Percentiles rank a stretch among this genome's conserved stretches.
phyloP scores from a whole-genome alignment of 169 alveolate genomes.

The Fabrea salina region DNA sequence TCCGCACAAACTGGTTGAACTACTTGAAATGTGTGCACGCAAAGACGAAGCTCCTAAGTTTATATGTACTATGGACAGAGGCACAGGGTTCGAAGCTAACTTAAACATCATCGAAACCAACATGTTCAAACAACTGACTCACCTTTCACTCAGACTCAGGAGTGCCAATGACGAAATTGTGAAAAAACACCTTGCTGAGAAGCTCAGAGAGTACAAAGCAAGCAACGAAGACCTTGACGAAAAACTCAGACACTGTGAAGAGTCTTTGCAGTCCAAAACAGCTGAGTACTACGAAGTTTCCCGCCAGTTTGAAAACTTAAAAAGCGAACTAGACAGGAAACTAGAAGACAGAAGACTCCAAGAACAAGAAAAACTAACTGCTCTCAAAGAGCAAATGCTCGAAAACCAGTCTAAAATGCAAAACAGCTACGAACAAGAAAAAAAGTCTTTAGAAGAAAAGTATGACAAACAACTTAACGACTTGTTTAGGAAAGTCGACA shows the following conservation, averaged over 20 bases:
- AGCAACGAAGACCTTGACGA: background rate
- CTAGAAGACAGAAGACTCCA: constrained; percentile 20
- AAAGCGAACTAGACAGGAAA: constrained; percentile 20
- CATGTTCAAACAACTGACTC: constrained; percentile 28
- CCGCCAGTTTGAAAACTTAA: background rate
- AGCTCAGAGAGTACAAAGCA: constrained; percentile 34
- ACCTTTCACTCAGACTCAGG: constrained; percentile 13
- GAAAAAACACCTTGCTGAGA: constrained; percentile 42
- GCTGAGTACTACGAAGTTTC: constrained; percentile 9
- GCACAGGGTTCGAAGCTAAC: constrained; percentile 26
- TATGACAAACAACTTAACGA: constrained; percentile 29
- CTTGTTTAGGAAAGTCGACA: constrained; percentile 10
- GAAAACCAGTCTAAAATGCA: constrained; percentile 23
- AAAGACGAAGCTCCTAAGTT: constrained; percentile 2
- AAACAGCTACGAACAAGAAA: constrained; percentile 34
- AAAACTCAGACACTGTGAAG: background rate
- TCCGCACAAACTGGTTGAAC: constrained; percentile 38
- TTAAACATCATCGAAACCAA: constrained; percentile 36
- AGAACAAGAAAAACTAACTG: constrained; percentile 22
- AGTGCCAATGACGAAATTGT: constrained; percentile 50
- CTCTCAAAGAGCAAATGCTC: constrained; percentile 33
- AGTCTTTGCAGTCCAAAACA: background rate
- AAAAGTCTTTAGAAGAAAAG: constrained; percentile 2
- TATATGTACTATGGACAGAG: constrained; percentile 26
- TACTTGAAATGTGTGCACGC: constrained; percentile 29